Percentiles rank a stretch among this genome's conserved stretches.
Conservation (phyloP, 139 green algal species). For the Spirogloea muscicola region DNA sequence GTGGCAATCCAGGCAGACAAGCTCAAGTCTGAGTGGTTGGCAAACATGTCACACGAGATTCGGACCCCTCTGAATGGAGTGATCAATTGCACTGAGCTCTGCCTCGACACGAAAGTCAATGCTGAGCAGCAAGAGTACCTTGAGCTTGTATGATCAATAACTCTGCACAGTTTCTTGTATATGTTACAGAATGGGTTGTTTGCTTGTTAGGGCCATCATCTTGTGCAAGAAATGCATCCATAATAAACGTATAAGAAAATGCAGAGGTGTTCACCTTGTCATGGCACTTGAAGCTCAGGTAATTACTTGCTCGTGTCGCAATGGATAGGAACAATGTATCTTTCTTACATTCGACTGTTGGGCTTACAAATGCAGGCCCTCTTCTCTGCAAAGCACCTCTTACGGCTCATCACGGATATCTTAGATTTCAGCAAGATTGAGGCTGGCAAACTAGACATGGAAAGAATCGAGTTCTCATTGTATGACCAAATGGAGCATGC, state of each 20-base stretch:
- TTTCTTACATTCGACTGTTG: too few relatives aligned
- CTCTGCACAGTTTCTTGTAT: not conserved
- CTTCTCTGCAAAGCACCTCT: conserved; percentile 36
- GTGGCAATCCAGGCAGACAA: conserved; percentile 2
- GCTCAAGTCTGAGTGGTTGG: conserved; percentile 8
- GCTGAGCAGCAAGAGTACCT: conserved; percentile 18
- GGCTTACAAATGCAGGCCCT: conserved; percentile 24
- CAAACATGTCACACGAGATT: conserved; percentile 21
- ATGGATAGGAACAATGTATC: too few relatives aligned
- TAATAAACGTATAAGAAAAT: too few relatives aligned
- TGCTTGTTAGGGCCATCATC: too few relatives aligned
- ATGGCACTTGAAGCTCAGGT: too few relatives aligned
- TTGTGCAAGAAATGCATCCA: too few relatives aligned
- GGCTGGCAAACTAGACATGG: conserved; percentile 31
- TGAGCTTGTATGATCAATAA: conserved; percentile 7
- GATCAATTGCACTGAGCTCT: conserved; percentile 26
- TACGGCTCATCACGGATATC: conserved; percentile 36
- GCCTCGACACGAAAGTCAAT: not conserved
- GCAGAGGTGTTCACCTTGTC: too few relatives aligned
- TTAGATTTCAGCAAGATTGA: conserved; percentile 41
- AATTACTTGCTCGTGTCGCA: too few relatives aligned
- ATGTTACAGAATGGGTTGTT: not conserved
- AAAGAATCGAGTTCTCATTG: conserved; percentile 37
- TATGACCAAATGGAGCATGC: conserved; percentile 38
- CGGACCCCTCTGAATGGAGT: conserved; percentile 12